Conservation (phyloP, 2,329 filamentous ascomycete species). For the Cytospora chrysosperma region DNA sequence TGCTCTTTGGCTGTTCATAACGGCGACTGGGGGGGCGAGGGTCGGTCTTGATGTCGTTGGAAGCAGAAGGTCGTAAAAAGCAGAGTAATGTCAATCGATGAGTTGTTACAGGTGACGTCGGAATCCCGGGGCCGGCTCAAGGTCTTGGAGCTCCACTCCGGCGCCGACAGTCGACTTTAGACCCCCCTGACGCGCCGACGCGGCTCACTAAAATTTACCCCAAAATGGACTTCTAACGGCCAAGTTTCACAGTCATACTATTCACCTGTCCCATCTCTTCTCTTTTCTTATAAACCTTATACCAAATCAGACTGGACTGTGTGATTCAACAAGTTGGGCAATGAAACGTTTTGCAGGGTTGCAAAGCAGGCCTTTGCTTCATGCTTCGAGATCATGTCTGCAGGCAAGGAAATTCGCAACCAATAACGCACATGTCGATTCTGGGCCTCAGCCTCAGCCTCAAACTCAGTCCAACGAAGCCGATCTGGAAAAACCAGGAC, state of each 20-base stretch:
- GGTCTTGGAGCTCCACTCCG: not conserved
- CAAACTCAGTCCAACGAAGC: not conserved
- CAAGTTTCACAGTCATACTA: too few relatives aligned
- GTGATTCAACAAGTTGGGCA: not conserved
- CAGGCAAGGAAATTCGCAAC: slow-evolving; percentile 10
- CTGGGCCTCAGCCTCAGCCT: not conserved
- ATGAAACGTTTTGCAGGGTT: slow-evolving; percentile 10
- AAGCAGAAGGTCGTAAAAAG: not conserved
- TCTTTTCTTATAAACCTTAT: not conserved
- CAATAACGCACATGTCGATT: not conserved
- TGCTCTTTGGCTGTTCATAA: slow-evolving; percentile 39
- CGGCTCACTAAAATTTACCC: not conserved
- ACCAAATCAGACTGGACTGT: not conserved
- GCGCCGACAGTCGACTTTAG: not conserved
- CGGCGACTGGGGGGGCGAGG: slow-evolving; percentile 4
- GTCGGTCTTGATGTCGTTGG: not conserved
- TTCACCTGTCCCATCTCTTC: not conserved
- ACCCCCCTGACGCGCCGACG: slow-evolving; percentile 2
- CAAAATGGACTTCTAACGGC: not conserved
- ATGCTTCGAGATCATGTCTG: not conserved
- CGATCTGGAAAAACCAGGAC: not conserved
- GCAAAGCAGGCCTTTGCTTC: not conserved
- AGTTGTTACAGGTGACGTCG: slow-evolving; percentile 18
- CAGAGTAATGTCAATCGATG: not conserved
- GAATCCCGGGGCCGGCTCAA: slow-evolving; percentile 7